Conservation (phyloP, 441 rosid genomes). For the Populus hybrid region DNA sequence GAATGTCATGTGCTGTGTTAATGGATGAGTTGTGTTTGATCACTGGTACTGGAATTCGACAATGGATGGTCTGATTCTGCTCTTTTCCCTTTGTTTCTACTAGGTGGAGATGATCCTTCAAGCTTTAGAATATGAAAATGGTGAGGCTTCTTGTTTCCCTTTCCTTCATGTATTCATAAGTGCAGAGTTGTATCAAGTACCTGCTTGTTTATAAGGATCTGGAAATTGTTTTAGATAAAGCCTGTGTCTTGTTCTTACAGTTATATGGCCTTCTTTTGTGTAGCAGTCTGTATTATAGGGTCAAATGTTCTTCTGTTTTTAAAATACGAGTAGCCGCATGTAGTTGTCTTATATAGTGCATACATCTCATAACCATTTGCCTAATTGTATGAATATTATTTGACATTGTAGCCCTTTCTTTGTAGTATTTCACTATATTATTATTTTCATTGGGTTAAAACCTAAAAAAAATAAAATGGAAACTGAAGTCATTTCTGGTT, state of each 20-base stretch:
- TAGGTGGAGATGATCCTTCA: constrained; percentile 88
- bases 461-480: constrained; percentile 5
- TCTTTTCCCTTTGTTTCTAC: constrained; percentile 8
- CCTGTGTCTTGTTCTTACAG: not conserved
- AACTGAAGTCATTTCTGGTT: constrained; percentile 23
- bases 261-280: not conserved
- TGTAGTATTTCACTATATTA: not conserved
- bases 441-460: not conserved
- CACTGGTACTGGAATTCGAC: not conserved
- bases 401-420: not conserved
- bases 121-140: constrained; percentile 74
- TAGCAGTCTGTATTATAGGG: not conserved
- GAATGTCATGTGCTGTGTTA: not conserved
- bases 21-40: not conserved
- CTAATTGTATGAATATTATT: not conserved
- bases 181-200: not conserved
- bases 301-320: not conserved
- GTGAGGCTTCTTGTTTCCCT: constrained; percentile 27
- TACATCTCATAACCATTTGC: not conserved
- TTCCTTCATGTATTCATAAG: not conserved
- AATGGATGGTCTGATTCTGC: not conserved
- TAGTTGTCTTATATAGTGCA: not conserved
- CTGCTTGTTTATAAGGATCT: not conserved
- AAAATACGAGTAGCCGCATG: not conserved
- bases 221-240: not conserved